Conservation (phyloP, 75 land plant genomes). For the Cryptomeria japonica region DNA sequence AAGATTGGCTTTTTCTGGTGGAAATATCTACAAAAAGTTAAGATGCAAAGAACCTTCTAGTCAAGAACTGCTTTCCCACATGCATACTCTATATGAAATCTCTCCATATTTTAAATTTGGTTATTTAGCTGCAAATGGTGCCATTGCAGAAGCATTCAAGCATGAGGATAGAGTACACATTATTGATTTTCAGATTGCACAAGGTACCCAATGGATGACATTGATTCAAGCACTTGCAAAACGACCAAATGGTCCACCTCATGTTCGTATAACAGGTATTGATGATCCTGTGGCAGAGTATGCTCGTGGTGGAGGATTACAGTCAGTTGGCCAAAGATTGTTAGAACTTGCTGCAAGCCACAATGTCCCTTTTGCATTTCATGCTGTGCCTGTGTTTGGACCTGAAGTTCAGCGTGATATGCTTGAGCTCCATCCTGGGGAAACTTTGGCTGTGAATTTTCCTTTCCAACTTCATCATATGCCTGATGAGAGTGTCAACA, state of each 20-base stretch:
- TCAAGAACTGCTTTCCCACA: constrained; percentile 66
- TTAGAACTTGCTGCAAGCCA: constrained; percentile 9
- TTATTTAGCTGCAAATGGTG: constrained; percentile 90
- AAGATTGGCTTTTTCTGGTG: constrained; percentile 54
- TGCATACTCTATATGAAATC: constrained; percentile 74
- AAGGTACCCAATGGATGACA: constrained; percentile 83
- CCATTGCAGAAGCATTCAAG: constrained; percentile 86
- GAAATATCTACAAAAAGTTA: constrained; percentile 58
- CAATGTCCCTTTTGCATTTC: constrained; percentile 30
- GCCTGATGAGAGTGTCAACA: constrained; percentile 43
- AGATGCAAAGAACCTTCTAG: constrained; percentile 70
- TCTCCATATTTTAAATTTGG: constrained; percentile 93
- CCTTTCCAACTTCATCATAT: constrained; percentile 35
- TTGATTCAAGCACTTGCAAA: constrained; percentile 82
- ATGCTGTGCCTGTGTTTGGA: constrained; percentile 13
- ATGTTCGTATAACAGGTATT: constrained; percentile 12
- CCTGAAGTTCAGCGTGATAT: constrained; percentile 15
- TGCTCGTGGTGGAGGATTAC: constrained; percentile 26
- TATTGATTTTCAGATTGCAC: constrained; percentile 81
- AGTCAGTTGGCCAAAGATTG: constrained; percentile 21
- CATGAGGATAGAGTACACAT: constrained; percentile 73
- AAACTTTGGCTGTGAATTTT: constrained; percentile 35
- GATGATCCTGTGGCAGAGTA: constrained; percentile 17
- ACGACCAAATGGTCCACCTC: constrained; percentile 82
- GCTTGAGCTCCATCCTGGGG: constrained; percentile 26